Evolutionary conservation across 106 monocot species (phyloP), one percentile per base, ranked within the genome.

Genomic region (Triglochin maritima): DNA sequence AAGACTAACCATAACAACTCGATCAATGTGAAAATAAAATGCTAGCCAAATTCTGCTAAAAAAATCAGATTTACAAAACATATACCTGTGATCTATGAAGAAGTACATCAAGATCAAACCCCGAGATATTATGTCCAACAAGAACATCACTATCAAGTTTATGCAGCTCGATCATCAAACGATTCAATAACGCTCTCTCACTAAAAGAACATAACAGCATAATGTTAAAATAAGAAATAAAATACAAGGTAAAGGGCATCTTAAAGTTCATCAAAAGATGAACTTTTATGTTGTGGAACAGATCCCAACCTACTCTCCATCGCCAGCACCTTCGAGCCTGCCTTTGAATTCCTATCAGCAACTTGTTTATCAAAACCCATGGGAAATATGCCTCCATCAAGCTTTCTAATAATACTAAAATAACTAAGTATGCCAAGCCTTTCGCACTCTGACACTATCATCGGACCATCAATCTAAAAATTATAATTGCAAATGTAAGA

Each of bases 91-190:
- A 79, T 79, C 96, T 81, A 46, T 96, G 87, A 47, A 96, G 87
- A 79, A 96, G 90, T 60, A 96, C 82, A 75, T 96, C 96, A 72
- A 96, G 82, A 71, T 96, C 96, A 80, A 96, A 96, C 49, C 96
- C 91, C 61, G 96, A 96, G 60, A 96, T 96, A 62, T 96, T 96
- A 63, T 96, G 96, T 17, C 96, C 96, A 62, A 96, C 86, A 80
- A 96, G 85, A 65, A 85, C 81, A 77, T 96, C 96, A 72, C 79
- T 79, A 59, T 96, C 96, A 76, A 96, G 50, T 78, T 91, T 96
- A 78, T 84, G 80, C 53, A 96, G 71, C 72, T 96, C 88, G 64
- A 86, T 83, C 90, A 96, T 91, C 76, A 96, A 86, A 42, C 88
- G 85, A 56, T 96, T 96, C 74, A 96, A 53, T 78, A 96, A 69